Evolutionary conservation across 2,329 filamentous ascomycete species (phyloP), one percentile per base, ranked within the genome.

Genomic region (Raffaelea albimanens): DNA sequence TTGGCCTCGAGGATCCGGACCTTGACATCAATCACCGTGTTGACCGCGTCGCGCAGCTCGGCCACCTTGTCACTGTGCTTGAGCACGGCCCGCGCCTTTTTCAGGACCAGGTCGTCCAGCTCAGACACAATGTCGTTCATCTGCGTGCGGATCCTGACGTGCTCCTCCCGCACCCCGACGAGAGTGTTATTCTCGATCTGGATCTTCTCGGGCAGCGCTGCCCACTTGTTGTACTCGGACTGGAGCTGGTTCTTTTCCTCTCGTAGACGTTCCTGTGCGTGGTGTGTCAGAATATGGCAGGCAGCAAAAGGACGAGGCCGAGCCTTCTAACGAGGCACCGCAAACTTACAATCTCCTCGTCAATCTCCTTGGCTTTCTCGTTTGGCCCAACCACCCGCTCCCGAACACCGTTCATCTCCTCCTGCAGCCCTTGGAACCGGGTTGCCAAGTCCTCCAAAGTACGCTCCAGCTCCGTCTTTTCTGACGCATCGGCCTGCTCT

Each of bases 1-100:
- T 72, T 63, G 1, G 88, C 90, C 68, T 98, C 93, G 25, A 94
- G 76, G 1, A 77, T 67, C 51, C 80, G 73, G 40, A 96, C 72
- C 55, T 86, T 76, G 2, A 78, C 80, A 56, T 90, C 81, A 16
- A 90, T 64, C 11, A 87, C 66, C 14, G 76, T 74, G 41, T 82
- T 72, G 45, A 85, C 79, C 5, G 79, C 72, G 43, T 70, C 63
- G 14, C 78, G 76, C 40, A 95, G 74, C 19, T 65, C 59, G n/a
- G 75, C 72, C 8, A 94, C 74, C 4, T 77, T 69, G 53, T 76
- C 73, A 61, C 82, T 68, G 55, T 75, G 73, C 38, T 63, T 58
- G 31, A 83, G 60, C 23, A 72, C 67, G 5, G 73, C 65, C 50
- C 74, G 68, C 10, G 75, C 76, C 59, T 80, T 82, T 51, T 74